These are phyloP conservation scores for Sporothrix brasiliensis DNA, from an alignment of 2,329 filamentous ascomycete genomes.

Conservation along the genomic window DNA sequence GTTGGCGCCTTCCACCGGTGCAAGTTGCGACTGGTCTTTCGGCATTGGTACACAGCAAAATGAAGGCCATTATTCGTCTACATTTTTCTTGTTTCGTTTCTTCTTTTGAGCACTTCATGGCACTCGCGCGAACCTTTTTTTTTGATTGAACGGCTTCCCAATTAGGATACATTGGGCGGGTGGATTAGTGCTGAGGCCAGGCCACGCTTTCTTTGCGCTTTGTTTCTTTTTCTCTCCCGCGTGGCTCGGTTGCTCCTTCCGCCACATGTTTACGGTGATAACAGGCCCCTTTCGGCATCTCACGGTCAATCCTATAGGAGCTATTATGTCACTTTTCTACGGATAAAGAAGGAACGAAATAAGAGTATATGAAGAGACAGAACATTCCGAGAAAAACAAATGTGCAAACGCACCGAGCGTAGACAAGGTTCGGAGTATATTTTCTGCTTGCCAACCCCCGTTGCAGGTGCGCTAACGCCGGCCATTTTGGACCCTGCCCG, in stretches of 20 bases:
- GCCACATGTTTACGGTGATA: not conserved
- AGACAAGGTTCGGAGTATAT: too few relatives aligned
- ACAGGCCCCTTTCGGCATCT: not conserved
- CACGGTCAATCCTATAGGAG: not conserved
- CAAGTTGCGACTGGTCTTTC: too few relatives aligned
- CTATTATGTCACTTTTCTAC: not conserved
- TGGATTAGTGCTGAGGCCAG: not conserved
- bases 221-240: conserved; percentile 11
- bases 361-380: not conserved
- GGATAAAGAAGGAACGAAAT: conserved; percentile 11
- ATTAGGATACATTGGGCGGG: conserved; percentile 13
- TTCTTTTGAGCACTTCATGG: too few relatives aligned
- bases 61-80: too few relatives aligned
- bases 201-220: not conserved
- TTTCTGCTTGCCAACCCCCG: not conserved
- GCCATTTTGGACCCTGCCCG: not conserved
- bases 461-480: not conserved
- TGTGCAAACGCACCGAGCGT: not conserved
- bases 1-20: not conserved
- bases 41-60: too few relatives aligned
- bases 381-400: not conserved
- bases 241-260: conserved; percentile 10
- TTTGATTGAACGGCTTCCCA: not conserved
- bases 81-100: too few relatives aligned
- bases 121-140: not conserved